Evolutionary conservation across 2,329 filamentous ascomycete genomes (phyloP).

Genomic region (Pezicula neosporulosa): DNA sequence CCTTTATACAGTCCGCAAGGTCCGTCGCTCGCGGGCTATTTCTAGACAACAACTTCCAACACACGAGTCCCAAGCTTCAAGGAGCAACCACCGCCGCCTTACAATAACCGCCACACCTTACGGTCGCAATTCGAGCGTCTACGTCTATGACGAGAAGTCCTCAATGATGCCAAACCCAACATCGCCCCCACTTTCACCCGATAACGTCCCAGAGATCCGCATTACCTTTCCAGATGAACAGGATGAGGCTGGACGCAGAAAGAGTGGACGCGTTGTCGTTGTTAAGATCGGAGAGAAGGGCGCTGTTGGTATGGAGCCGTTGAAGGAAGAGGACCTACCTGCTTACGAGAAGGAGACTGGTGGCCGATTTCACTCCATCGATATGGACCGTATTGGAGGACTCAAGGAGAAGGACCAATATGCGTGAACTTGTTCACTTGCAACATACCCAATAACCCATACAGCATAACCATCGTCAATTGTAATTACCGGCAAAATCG

Average conservation of each 20-base stretch:
- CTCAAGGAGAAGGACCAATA: conserved; percentile 77
- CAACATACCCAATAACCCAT: not conserved
- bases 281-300: conserved; percentile 87
- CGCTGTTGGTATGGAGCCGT: conserved; percentile 81
- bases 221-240: conserved; percentile 98
- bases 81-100: conserved; percentile 46
- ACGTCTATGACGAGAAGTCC: conserved; percentile 77
- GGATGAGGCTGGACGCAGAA: conserved; percentile 76
- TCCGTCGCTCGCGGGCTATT: conserved; percentile 44
- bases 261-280: conserved; percentile 84
- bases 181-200: conserved; percentile 74
- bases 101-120: conserved; percentile 49
- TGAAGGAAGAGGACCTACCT: conserved; percentile 72
- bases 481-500: not conserved
- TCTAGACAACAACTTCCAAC: conserved; percentile 59
- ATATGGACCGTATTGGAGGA: conserved; percentile 91
- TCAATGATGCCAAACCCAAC: conserved; percentile 73
- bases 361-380: conserved; percentile 84
- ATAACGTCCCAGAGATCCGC: conserved; percentile 88
- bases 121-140: conserved; percentile 62
- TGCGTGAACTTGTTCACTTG: conserved; percentile 1
- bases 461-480: not conserved
- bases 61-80: conserved; percentile 43
- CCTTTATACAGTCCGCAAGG: conserved; percentile 71
- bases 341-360: conserved; percentile 82